These are phyloP conservation scores for Aspergillus sp. DNA, from an alignment of 2,329 filamentous ascomycete genomes.

Conservation along the genomic window DNA sequence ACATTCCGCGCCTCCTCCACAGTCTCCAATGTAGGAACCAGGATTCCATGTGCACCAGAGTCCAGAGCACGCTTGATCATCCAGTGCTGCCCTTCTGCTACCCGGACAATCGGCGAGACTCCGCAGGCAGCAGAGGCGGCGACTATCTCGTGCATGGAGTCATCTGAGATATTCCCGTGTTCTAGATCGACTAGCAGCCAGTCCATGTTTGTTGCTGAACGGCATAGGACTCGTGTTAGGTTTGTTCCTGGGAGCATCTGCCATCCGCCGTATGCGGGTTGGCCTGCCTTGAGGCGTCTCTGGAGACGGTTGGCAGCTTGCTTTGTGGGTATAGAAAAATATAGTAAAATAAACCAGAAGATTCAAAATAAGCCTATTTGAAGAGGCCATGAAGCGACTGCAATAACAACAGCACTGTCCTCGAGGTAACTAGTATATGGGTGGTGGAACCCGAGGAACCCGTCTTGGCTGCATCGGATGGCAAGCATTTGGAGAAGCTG, in stretches of 20 bases:
- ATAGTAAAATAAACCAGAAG: too few relatives aligned
- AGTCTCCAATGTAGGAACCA: constrained; percentile 49
- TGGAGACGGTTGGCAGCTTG: too few relatives aligned
- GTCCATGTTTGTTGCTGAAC: constrained; percentile 45
- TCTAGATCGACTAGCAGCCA: constrained; percentile 53
- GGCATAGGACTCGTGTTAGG: not conserved
- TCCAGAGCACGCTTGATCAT: constrained; percentile 27
- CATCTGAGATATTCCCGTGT: constrained; percentile 28
- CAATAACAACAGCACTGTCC: too few relatives aligned
- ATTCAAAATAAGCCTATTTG: too few relatives aligned
- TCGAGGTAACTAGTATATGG: too few relatives aligned
- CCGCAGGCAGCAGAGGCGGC: constrained; percentile 25
- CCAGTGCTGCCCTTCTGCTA: constrained; percentile 17
- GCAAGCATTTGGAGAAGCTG: too few relatives aligned
- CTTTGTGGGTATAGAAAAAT: too few relatives aligned
- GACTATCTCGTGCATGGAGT: constrained; percentile 27
- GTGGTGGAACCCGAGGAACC: too few relatives aligned
- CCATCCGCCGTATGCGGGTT: not conserved
- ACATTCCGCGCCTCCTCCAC: constrained; percentile 45
- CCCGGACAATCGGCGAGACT: constrained; percentile 23
- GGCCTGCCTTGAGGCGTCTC: not conserved
- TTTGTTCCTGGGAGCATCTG: not conserved
- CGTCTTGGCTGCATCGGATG: too few relatives aligned
- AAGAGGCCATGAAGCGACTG: too few relatives aligned
- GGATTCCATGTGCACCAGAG: constrained; percentile 47